Evolutionary conservation across 371 early-diverging fungal genomes (phyloP).

Genomic region (Mucor mucedo): DNA sequence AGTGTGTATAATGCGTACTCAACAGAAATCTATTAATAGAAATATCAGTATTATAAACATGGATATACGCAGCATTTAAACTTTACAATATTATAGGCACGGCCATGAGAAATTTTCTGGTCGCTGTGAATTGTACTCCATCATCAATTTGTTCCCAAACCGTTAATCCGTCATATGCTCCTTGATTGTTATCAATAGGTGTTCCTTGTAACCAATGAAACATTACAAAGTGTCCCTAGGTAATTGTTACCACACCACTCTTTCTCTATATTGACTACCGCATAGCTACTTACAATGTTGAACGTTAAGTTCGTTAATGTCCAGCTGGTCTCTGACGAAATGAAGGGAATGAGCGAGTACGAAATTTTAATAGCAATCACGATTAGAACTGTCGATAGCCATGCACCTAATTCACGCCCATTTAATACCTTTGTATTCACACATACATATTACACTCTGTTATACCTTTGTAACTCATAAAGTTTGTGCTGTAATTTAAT

Average conservation of each 20-base stretch:
- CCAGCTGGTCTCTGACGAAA: conserved; percentile 91
- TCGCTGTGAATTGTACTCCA: conserved; percentile 93
- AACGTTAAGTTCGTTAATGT: conserved; percentile 92
- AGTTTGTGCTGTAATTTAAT: conserved; percentile 25
- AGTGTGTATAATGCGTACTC: conserved; percentile 94
- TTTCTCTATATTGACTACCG: background rate
- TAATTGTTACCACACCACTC: background rate
- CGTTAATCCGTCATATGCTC: conserved; percentile 89
- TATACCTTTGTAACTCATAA: conserved; percentile 29
- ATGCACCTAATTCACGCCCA: conserved; percentile 72
- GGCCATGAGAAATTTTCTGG: conserved; percentile 91
- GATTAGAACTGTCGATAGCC: conserved; percentile 82
- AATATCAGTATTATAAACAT: background rate
- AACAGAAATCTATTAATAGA: conserved; percentile 80
- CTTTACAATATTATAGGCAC: conserved; percentile 91
- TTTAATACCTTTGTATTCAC: background rate
- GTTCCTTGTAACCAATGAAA: conserved; percentile 95
- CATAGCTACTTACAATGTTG: conserved; percentile 69
- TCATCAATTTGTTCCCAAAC: conserved; percentile 98
- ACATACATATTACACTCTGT: background rate
- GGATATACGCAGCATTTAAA: background rate
- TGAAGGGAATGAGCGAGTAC: conserved; percentile 86
- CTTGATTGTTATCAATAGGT: conserved; percentile 91
- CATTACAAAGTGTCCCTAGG: conserved; percentile 89
- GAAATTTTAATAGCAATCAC: conserved; percentile 74